Conservation (phyloP, 108 stramenopile species). For the Fistulifera pelliculosa region DNA sequence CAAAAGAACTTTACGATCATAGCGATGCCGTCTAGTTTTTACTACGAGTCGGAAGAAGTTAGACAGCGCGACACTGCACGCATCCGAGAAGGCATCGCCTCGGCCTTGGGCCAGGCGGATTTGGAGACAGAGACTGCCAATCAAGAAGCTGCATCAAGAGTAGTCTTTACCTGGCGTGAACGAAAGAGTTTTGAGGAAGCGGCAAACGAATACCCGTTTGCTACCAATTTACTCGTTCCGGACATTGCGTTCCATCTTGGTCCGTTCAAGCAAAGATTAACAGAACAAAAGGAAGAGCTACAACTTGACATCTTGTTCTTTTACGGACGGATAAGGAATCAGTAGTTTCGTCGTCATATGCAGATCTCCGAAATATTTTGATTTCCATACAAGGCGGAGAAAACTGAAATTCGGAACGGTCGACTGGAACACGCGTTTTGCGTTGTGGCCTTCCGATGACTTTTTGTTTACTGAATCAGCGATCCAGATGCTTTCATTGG, state of each 20-base stretch:
- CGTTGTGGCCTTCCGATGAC: conserved; percentile 13
- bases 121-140: neutral
- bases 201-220: conserved; percentile 24
- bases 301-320: conserved; percentile 23
- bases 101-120: neutral
- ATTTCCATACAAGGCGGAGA: neutral
- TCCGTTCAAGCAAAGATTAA: conserved; percentile 12
- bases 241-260: conserved; percentile 41
- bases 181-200: conserved; percentile 21
- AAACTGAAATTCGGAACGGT: conserved; percentile 9
- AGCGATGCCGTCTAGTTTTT: conserved; percentile 27
- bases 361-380: conserved; percentile 6
- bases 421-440: conserved; percentile 21
- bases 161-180: conserved; percentile 29
- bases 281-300: neutral
- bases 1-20: conserved; percentile 17
- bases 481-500: conserved; percentile 24
- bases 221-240: conserved; percentile 17
- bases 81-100: neutral
- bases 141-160: neutral
- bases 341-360: conserved; percentile 3
- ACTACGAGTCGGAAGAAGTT: conserved; percentile 3
- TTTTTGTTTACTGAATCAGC: conserved; percentile 20
- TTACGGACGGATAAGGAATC: conserved; percentile 26
- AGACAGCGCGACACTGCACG: neutral